A percentile compares a stretch with the other conserved stretches of the same genome.
Conservation (phyloP, 1,139 yeast genomes). For the Kurtzmaniella quercitrusa region DNA sequence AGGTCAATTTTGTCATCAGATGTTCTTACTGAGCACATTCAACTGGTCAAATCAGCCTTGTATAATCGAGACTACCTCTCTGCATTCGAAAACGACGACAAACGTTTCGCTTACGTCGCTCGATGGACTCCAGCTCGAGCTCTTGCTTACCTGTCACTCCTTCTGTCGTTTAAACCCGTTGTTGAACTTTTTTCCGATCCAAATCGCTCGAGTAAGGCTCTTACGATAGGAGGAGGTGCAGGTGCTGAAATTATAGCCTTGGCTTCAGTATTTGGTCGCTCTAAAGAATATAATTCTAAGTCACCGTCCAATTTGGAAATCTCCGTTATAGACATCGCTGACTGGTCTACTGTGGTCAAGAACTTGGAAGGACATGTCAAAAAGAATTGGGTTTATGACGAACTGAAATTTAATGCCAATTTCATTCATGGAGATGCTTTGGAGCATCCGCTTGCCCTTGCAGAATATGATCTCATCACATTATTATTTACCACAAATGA, state of each 20-base stretch:
- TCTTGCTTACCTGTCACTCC: constrained; percentile 64
- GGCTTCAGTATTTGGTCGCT: constrained; percentile 53
- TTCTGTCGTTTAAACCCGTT: constrained; percentile 47
- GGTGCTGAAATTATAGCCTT: constrained; percentile 77
- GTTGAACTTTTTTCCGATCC: constrained; percentile 32
- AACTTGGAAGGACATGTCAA: constrained; percentile 41
- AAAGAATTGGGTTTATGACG: constrained; percentile 49
- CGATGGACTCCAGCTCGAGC: constrained; percentile 88
- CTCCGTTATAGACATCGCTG: constrained; percentile 69
- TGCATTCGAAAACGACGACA: constrained; percentile 64
- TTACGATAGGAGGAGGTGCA: constrained; percentile 88
- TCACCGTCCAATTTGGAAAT: constrained; percentile 38
- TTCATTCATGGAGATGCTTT: constrained; percentile 45
- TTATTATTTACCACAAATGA: constrained; percentile 84
- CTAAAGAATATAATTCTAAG: constrained; percentile 36
- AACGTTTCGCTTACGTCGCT: constrained; percentile 72
- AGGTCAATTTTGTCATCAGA: constrained; percentile 42
- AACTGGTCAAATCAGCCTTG: constrained; percentile 63
- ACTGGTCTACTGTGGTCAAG: constrained; percentile 59
- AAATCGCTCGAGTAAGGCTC: constrained; percentile 30
- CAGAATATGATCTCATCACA: constrained; percentile 49
- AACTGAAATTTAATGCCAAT: constrained; percentile 35
- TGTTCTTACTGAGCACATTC: constrained; percentile 47
- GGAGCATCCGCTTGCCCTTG: neutral
- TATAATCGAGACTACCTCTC: constrained; percentile 64